Percentiles rank a stretch among this genome's conserved stretches.
Evolutionary conservation across 306 rosid genomes (phyloP).

Genomic region (Mimosa pudica): DNA sequence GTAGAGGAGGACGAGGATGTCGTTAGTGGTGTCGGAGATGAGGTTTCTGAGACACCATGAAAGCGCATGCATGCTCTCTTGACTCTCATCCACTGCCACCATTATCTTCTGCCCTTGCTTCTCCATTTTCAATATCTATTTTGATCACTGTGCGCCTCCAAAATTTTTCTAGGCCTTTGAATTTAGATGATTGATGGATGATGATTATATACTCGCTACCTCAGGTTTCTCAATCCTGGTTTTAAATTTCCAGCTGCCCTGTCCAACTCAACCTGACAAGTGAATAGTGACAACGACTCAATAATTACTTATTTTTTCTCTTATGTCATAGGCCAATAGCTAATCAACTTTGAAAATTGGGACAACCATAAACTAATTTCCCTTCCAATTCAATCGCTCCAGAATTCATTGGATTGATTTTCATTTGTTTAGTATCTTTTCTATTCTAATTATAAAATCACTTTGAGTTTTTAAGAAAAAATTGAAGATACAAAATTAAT

Average conservation of each 20-base stretch:
- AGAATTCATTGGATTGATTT: too few species aligned
- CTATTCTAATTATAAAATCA: too few species aligned
- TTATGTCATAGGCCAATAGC: neutral
- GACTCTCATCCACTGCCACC: conserved; percentile 85
- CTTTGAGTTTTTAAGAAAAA: too few species aligned
- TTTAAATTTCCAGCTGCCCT: conserved; percentile 10
- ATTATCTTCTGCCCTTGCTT: conserved; percentile 45
- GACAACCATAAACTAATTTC: too few species aligned
- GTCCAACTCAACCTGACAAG: neutral
- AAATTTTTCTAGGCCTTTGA: conserved; percentile 26
- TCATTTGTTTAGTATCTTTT: too few species aligned
- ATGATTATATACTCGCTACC: conserved; percentile 22
- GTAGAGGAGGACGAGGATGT: conserved; percentile 65
- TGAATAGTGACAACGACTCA: neutral
- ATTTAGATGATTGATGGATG: conserved; percentile 22
- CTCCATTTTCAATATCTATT: conserved; percentile 23
- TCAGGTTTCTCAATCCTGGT: neutral
- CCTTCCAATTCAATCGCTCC: too few species aligned
- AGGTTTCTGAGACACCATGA: conserved; percentile 70
- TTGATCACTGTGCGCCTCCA: neutral
- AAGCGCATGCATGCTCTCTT: conserved; percentile 78
- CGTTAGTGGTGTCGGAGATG: conserved; percentile 40
- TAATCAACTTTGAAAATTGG: neutral
- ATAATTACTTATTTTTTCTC: neutral
- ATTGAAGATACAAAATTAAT: too few species aligned